phyloP scores from a whole-genome alignment of 768 basidiomycete species.

The Tubosaeta sp. region DNA sequence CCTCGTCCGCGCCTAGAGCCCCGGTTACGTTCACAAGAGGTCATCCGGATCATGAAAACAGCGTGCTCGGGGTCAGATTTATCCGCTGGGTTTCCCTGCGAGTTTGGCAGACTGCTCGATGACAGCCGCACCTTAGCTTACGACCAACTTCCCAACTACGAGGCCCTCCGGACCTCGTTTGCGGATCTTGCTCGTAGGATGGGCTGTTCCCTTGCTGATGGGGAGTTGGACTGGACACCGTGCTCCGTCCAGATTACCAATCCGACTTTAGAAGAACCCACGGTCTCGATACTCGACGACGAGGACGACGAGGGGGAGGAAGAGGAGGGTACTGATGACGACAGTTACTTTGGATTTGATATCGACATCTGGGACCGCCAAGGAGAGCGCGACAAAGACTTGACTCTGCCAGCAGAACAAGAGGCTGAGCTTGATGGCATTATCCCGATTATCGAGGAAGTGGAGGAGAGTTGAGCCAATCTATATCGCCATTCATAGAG shows the following conservation, averaged over 20 bases:
- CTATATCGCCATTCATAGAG: too few relatives aligned
- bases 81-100: neutral
- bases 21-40: neutral
- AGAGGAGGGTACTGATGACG: neutral
- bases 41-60: neutral
- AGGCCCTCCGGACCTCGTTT: neutral
- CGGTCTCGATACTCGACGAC: neutral
- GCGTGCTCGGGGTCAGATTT: neutral
- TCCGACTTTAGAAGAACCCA: too few relatives aligned
- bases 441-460: neutral
- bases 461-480: too few relatives aligned
- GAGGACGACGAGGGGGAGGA: neutral
- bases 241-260: too few relatives aligned
- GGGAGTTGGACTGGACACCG: too few relatives aligned
- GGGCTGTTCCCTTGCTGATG: neutral
- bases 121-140: neutral
- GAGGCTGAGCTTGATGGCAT: too few relatives aligned
- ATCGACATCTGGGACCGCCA: neutral
- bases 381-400: neutral
- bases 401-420: neutral
- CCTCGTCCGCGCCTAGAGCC: neutral
- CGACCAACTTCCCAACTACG: neutral
- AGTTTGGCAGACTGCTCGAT: neutral
- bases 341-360: neutral
- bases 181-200: neutral